A percentile compares a stretch with the other conserved stretches of the same genome.
Conservation (phyloP, 1,139 yeast species). For the Nadsonia commutata region DNA sequence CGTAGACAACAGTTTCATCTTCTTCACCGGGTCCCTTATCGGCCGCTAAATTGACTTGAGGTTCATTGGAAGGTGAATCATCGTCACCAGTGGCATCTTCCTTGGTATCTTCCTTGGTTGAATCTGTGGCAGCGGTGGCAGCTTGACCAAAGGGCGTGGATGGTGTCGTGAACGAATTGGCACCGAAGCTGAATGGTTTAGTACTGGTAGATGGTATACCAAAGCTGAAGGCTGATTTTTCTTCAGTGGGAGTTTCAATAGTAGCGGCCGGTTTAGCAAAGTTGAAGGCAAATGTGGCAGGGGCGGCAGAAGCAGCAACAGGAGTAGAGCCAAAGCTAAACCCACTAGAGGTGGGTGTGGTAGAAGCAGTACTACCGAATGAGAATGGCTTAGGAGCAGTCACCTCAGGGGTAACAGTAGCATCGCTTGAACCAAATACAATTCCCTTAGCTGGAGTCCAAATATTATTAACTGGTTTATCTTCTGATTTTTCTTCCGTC, state of each 20-base stretch:
- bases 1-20: constrained; percentile 48
- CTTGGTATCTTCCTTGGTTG: no score
- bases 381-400: constrained; percentile 14
- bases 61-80: constrained; percentile 15
- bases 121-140: no score
- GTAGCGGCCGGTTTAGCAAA: constrained; percentile 4
- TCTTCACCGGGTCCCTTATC: constrained; percentile 72
- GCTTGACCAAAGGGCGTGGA: neutral
- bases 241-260: constrained; percentile 5
- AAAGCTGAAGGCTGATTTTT: constrained; percentile 5
- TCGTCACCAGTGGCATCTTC: no score
- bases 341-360: constrained; percentile 6
- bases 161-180: neutral
- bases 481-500: neutral
- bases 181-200: neutral
- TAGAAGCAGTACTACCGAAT: constrained; percentile 13
- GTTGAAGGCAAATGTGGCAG: constrained; percentile 5
- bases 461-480: neutral
- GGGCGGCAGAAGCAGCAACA: constrained; percentile 1
- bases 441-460: constrained; percentile 2
- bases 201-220: neutral
- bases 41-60: constrained; percentile 20
- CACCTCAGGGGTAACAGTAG: constrained; percentile 2
- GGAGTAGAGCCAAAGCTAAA: constrained; percentile 10
- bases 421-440: constrained; percentile 8